Conservation (phyloP, 1,284 basidiomycete species). For the Rhodofomes roseus region DNA sequence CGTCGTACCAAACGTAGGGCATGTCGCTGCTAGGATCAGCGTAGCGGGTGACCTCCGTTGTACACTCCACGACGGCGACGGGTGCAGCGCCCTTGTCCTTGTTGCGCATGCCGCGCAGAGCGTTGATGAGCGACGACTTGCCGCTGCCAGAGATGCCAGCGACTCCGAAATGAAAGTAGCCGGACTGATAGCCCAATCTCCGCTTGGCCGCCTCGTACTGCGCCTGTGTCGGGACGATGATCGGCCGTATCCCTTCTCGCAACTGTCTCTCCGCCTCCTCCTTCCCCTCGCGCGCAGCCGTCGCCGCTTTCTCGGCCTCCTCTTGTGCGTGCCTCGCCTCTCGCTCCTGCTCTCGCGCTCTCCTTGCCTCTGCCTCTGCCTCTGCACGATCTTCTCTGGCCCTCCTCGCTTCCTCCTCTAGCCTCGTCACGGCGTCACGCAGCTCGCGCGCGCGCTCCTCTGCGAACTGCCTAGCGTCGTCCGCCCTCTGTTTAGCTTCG, state of each 20-base stretch:
- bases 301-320: neutral
- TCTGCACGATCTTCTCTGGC: neutral
- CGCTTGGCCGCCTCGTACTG: conserved; percentile 1
- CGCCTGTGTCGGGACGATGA: conserved; percentile 1
- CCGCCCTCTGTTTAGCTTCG: neutral
- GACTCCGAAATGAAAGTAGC: conserved; percentile 6
- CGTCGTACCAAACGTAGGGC: conserved; percentile 1
- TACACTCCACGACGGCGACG: neutral
- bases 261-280: conserved; percentile 1
- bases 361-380: neutral
- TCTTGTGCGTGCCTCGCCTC: neutral
- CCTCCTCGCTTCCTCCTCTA: neutral
- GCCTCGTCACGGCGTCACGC: neutral
- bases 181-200: neutral
- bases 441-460: neutral
- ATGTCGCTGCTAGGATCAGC: neutral
- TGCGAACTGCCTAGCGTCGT: neutral
- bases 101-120: conserved; percentile 4
- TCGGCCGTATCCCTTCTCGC: neutral
- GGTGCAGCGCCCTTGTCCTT: neutral
- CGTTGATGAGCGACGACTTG: conserved; percentile 8
- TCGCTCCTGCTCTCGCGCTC: neutral
- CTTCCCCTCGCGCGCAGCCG: neutral
- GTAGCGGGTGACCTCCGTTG: neutral
- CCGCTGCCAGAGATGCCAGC: conserved; percentile 2